Base-by-base conservation (phyloP, 345 rosid species). In the Populus simonii region DNA sequence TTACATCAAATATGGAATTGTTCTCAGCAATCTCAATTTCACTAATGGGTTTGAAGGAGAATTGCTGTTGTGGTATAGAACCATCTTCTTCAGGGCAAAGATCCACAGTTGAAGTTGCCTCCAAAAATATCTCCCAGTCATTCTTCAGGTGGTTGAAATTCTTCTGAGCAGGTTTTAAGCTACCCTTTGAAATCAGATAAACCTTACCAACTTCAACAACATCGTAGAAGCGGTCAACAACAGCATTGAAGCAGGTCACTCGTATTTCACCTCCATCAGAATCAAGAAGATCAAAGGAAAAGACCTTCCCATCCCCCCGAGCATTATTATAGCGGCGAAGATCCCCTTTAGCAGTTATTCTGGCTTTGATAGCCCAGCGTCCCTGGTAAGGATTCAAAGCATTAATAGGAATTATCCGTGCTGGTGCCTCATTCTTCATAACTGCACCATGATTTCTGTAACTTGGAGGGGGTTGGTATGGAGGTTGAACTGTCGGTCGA, bases 301-400 rank as follows among this genome's bases (percentile, higher is more conserved):
- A 92, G 16, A 94, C 97, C 74, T 92, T 94, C 41, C 98, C 98
- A 78, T 94, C 98, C 82, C 98, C 97, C 66, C 85, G 86, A 8
- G 97, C 94, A 84, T 92, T 94, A 84, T 92, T 92, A 82, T 92
- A 94, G 63, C 93, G 92, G 55, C 96, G 90, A 31, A 91, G 89
- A 80, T 92, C 98, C 74, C 96, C 97, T 85, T 92, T 92, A 6
- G 96, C 96, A 79, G 97, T 94, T 71, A 94, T 92, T 83, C 96
- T 88, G 80, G 96, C 98, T 87, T 90, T 94, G 80, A 94, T 90
- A 78, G 97, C 97, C 98, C 97, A 91, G 74, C 94, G 84, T 27
- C 96, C 98, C 80, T 91, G 98, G 84, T 94, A 94, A 68, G 97
- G 97, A 88, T 91, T 94, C 80, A 91, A 79, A 76, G 98, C 94